phyloP scores from a whole-genome alignment of 345 rosid genomes.

The Clausena lansium region DNA sequence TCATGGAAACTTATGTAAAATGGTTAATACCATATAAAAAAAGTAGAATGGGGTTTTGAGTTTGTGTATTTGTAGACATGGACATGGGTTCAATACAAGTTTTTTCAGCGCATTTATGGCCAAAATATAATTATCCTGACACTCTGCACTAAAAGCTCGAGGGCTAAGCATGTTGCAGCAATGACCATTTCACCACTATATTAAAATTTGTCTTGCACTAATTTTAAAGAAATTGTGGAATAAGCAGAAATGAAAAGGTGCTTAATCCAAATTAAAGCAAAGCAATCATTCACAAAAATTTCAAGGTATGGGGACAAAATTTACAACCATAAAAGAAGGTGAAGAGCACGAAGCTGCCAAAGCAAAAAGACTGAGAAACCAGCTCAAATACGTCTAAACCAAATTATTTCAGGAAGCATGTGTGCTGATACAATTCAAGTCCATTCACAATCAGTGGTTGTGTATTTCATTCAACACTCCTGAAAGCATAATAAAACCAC shows the following conservation, averaged over 20 bases:
- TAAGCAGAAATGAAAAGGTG: neutral
- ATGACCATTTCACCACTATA: neutral
- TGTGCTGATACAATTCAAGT: neutral
- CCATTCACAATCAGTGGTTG: neutral
- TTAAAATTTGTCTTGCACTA: neutral
- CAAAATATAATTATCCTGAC: neutral
- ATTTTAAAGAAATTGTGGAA: neutral
- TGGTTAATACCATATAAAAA: neutral
- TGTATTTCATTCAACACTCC: neutral
- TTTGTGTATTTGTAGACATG: neutral
- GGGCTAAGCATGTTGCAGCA: neutral
- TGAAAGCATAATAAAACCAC: neutral
- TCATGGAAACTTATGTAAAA: neutral
- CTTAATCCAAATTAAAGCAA: neutral
- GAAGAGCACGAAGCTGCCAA: neutral
- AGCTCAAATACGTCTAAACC: neutral
- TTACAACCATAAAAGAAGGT: neutral
- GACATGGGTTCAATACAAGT: neutral
- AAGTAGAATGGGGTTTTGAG: neutral
- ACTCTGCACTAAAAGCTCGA: neutral
- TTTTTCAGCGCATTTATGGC: neutral
- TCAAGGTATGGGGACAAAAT: neutral
- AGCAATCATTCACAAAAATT: neutral
- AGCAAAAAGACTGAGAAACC: neutral
- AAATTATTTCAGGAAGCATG: neutral